Conservation (phyloP, 306 rosid genomes). For the Oxytropis ochrocephala region DNA sequence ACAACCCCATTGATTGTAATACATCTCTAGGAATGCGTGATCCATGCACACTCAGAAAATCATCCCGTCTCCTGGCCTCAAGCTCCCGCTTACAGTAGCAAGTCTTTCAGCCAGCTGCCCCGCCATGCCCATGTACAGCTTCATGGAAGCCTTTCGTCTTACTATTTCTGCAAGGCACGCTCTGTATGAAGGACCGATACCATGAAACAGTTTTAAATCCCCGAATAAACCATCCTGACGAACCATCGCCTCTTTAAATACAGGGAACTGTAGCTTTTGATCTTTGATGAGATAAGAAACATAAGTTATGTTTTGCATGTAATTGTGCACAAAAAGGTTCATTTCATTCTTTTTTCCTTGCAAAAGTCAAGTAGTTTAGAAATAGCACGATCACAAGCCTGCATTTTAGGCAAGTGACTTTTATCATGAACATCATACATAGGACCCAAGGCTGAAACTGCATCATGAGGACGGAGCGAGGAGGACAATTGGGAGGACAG, state of each 20-base stretch:
- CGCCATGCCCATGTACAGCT: conserved; percentile 99
- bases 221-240: conserved; percentile 77
- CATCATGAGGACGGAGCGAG: conserved; percentile 97
- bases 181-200: conserved; percentile 85
- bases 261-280: conserved; percentile 91
- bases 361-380: conserved; percentile 69
- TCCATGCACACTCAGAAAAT: conserved; percentile 61
- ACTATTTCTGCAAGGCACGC: conserved; percentile 96
- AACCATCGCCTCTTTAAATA: conserved; percentile 89
- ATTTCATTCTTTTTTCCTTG: conserved; percentile 81
- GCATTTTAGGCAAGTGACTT: conserved; percentile 81
- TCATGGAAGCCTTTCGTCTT: conserved; percentile 88
- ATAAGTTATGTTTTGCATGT: conserved; percentile 71
- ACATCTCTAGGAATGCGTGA: conserved; percentile 76
- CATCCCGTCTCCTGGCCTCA: conserved; percentile 72
- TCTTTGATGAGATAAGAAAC: conserved; percentile 79
- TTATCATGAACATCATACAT: conserved; percentile 97
- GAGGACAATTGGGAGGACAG: conserved; percentile 77
- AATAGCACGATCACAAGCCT: conserved; percentile 68
- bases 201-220: conserved; percentile 73
- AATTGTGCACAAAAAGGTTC: conserved; percentile 70
- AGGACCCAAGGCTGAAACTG: conserved; percentile 98
- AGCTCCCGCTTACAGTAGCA: conserved; percentile 79
- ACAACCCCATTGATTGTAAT: conserved; percentile 80
- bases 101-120: conserved; percentile 95